These are phyloP conservation scores for Penicillium hordei DNA, from an alignment of 2,329 filamentous ascomycete genomes.

Conservation along the genomic window DNA sequence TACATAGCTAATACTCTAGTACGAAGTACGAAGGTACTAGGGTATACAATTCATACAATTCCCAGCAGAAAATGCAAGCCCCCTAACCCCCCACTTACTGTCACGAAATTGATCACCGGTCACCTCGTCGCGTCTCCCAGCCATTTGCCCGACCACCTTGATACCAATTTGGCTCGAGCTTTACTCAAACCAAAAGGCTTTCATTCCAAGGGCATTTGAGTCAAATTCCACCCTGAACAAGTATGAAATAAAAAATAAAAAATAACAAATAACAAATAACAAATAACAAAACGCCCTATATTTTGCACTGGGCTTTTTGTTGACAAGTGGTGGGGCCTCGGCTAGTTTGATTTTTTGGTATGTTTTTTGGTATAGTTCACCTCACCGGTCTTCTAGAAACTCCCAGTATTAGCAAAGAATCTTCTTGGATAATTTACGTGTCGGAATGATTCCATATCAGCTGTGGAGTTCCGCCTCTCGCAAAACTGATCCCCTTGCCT, in stretches of 20 bases:
- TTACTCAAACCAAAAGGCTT: neutral
- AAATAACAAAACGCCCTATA: neutral
- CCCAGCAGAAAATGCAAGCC: constrained; percentile 3
- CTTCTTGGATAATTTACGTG: constrained; percentile 4
- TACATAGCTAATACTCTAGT: neutral
- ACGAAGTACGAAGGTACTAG: neutral
- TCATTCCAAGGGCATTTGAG: neutral
- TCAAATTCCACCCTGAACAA: neutral
- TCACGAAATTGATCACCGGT: constrained; percentile 1
- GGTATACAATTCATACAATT: neutral
- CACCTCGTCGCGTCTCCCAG: constrained; percentile 5
- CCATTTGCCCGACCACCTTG: neutral
- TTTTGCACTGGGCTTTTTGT: neutral
- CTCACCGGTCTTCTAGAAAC: neutral
- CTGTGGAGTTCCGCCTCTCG: neutral
- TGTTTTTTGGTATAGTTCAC: neutral
- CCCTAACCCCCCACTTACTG: constrained; percentile 1
- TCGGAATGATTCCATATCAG: neutral
- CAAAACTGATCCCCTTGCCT: neutral
- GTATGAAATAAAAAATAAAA: neutral
- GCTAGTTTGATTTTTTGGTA: neutral
- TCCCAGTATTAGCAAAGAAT: neutral
- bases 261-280: too few species aligned
- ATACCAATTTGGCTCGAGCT: neutral
- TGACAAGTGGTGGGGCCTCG: constrained; percentile 7